A percentile compares a stretch with the other conserved stretches of the same genome.
phyloP scores from a whole-genome alignment of 2,329 filamentous ascomycete species.

The Diaporthe citrichinensis region DNA sequence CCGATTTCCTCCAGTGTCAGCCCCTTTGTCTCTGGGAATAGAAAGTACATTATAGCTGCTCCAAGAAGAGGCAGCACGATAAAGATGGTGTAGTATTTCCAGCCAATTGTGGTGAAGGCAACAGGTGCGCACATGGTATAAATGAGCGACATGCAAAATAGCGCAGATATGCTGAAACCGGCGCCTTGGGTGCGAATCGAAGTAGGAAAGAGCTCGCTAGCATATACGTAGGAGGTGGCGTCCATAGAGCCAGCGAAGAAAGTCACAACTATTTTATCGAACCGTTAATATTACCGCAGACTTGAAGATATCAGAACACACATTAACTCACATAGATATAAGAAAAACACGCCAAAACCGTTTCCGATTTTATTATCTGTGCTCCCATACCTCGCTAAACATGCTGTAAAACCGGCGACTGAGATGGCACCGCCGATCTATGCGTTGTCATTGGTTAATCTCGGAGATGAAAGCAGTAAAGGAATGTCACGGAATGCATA shows the following conservation, averaged over 20 bases:
- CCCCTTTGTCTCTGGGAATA: conserved; percentile 41
- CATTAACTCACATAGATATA: neutral
- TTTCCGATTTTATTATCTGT: neutral
- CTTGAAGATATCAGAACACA: no score
- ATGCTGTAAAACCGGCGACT: neutral
- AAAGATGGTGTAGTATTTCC: conserved; percentile 43
- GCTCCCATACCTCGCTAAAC: conserved; percentile 6
- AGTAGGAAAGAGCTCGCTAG: conserved; percentile 10
- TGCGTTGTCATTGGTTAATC: neutral
- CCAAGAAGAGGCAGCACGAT: conserved; percentile 38
- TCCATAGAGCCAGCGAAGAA: conserved; percentile 19
- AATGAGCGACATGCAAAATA: conserved; percentile 33
- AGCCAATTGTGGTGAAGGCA: conserved; percentile 36
- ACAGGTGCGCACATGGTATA: conserved; percentile 40
- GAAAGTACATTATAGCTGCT: conserved; percentile 36
- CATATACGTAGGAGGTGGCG: conserved; percentile 13
- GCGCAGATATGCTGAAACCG: conserved; percentile 26
- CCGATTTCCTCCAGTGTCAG: conserved; percentile 41
- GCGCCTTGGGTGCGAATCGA: conserved; percentile 16
- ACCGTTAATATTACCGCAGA: neutral
- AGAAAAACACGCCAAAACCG: neutral
- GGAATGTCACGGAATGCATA: neutral
- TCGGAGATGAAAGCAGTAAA: no score
- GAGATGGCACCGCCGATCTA: conserved; percentile 6
- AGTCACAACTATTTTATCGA: neutral